Conservation (phyloP, 2,329 filamentous ascomycete genomes). For the Knufia petricola region DNA sequence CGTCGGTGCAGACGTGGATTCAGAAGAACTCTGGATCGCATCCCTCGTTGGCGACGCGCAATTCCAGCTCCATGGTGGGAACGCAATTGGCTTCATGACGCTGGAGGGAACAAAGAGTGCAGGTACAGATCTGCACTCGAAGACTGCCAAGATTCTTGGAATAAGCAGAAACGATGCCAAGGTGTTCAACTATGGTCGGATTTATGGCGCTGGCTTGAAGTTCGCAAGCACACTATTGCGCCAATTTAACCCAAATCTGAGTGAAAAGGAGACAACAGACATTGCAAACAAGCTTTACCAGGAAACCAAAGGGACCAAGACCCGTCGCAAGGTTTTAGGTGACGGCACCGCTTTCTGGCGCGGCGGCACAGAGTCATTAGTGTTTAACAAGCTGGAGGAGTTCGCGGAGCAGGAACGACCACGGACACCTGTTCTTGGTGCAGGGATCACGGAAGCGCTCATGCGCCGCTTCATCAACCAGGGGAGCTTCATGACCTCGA, state of each 20-base stretch:
- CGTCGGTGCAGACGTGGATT: slow-evolving; percentile 95
- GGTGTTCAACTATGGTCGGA: slow-evolving; percentile 96
- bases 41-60: slow-evolving; percentile 89
- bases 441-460: slow-evolving; percentile 90
- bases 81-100: slow-evolving; percentile 98
- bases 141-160: slow-evolving; percentile 81
- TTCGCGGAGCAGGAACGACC: slow-evolving; percentile 92
- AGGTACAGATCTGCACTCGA: slow-evolving; percentile 87
- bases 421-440: slow-evolving; percentile 82
- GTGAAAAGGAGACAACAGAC: slow-evolving; percentile 65
- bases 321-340: slow-evolving; percentile 56
- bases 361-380: slow-evolving; percentile 91
- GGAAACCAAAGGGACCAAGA: slow-evolving; percentile 84
- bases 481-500: slow-evolving; percentile 85
- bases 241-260: slow-evolving; percentile 82
- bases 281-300: slow-evolving; percentile 75
- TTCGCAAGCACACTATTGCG: slow-evolving; percentile 83
- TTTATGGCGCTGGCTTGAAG: slow-evolving; percentile 93
- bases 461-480: slow-evolving; percentile 81
- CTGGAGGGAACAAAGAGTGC: slow-evolving; percentile 90
- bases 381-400: slow-evolving; percentile 96
- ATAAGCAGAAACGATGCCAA: slow-evolving; percentile 95
- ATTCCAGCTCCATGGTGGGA: slow-evolving; percentile 90
- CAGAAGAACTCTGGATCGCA: slow-evolving; percentile 95
- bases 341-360: slow-evolving; percentile 79